Evolutionary conservation across 129 eudicot species (phyloP).

Genomic region (Logfia minima): DNA sequence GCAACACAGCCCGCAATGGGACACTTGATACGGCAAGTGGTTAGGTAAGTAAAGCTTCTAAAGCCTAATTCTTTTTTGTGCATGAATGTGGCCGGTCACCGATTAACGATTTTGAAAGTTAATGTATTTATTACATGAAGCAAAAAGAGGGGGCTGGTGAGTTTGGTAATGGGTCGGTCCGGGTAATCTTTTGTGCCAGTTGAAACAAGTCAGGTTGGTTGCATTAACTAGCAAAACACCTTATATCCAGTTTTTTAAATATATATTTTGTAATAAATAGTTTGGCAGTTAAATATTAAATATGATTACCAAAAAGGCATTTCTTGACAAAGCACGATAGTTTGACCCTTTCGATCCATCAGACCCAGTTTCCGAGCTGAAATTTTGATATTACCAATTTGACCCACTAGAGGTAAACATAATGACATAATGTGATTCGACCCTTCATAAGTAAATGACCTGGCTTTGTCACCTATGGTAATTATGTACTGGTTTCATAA

Average conservation of each 20-base stretch:
- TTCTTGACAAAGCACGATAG: too few relatives aligned
- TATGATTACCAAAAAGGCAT: background rate
- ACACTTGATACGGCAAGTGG: background rate
- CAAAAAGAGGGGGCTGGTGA: background rate
- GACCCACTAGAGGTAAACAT: background rate
- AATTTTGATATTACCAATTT: background rate
- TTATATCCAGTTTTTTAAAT: background rate
- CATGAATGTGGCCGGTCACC: background rate
- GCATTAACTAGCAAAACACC: background rate
- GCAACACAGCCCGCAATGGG: background rate
- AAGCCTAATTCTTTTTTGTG: constrained; percentile 7
- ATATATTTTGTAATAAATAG: background rate
- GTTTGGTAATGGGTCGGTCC: background rate
- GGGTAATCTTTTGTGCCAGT: background rate
- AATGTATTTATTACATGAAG: background rate
- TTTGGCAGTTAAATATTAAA: background rate
- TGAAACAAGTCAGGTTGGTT: background rate
- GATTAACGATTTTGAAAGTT: background rate
- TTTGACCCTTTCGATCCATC: background rate
- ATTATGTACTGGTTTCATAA: background rate
- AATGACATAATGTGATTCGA: too few relatives aligned
- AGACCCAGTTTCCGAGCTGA: background rate
- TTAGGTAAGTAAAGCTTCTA: constrained; percentile 9
- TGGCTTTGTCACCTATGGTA: background rate
- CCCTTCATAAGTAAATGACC: background rate